These are phyloP conservation scores for Petunia secreta DNA, from an alignment of 257 asterid species.

Conservation along the genomic window DNA sequence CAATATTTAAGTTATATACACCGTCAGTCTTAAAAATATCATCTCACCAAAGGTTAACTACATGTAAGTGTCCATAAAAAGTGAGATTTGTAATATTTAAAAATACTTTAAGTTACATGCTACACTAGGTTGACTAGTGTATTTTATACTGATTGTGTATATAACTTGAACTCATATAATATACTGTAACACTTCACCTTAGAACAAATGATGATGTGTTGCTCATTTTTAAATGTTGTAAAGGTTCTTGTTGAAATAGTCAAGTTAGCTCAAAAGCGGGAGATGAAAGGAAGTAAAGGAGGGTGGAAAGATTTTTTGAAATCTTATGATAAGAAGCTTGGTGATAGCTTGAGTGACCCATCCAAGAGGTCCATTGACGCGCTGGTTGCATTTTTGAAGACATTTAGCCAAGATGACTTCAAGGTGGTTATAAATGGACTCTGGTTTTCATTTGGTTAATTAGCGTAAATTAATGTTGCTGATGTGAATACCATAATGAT, in stretches of 20 bases:
- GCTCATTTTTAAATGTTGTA: neutral
- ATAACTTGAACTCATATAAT: no score
- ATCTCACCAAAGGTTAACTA: no score
- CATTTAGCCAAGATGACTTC: conserved; percentile 57
- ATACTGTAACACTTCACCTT: neutral
- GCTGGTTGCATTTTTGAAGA: conserved; percentile 64
- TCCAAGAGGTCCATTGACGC: conserved; percentile 65
- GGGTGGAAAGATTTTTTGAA: conserved; percentile 77
- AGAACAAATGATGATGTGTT: conserved; percentile 3
- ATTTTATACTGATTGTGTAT: no score
- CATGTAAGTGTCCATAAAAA: no score
- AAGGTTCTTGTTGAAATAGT: conserved; percentile 53
- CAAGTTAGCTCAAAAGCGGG: conserved; percentile 47
- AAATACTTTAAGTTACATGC: no score
- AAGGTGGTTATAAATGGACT: conserved; percentile 48
- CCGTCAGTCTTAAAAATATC: no score
- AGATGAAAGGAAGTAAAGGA: conserved; percentile 49
- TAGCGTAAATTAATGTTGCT: neutral
- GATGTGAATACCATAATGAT: neutral
- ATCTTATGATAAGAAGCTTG: conserved; percentile 64
- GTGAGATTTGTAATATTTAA: no score
- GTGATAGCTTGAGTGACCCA: conserved; percentile 88
- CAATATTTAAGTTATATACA: no score
- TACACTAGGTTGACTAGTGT: no score
- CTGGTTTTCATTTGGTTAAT: neutral